Base-by-base conservation (phyloP, 768 basidiomycete species). In the Leccinum disarticulatum region DNA sequence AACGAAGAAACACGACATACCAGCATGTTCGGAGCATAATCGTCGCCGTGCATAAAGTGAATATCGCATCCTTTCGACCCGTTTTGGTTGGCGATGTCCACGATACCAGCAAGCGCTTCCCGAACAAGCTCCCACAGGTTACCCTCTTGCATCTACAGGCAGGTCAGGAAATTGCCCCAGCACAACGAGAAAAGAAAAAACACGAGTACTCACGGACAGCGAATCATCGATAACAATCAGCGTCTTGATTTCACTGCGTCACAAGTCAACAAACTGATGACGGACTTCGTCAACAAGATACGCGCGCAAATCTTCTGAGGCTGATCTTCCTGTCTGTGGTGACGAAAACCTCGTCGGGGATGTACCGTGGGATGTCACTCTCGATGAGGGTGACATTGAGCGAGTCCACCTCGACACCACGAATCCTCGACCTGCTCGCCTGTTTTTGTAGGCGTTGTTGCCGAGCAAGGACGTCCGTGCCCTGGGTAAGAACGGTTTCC, bases 211-310 rank as follows among this genome's bases (percentile, higher is more conserved):
- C 22, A 75, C 76, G 1, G 80, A 79, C 54, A 74, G 64, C 1
- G 78, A 79, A 54, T 79, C 79, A 51, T 78, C 75, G 25, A 79
- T 64, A 38, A 79, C 60, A 46, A 80, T 70, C 43, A 79, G 75
- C 14, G 78, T 76, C 61, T 79, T 79, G 66, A 77, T 73, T 51
- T 76, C 75, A 57, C 75, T 76, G 22, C 7, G 38, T 25, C 47
- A 25, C 11, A 5, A 6, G 10, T 66, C 57, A 70, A 48, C 19
- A 52, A 4, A 43, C 15, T 10, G 28, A 17, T 31, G 25, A 35
- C 0, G 22, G 31, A 22, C 27, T 5, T 48, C 17, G 33, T 35
- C 0, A 4, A 47, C 10, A 27, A 55, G 28, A 59, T n/a, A 75
- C 72, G 25, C n/a, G 73, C 72, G 66, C 70, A 31, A 73, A 61